Percentiles rank a stretch among this genome's conserved stretches.
phyloP scores from a whole-genome alignment of 75 land plant genomes.

The Gnetum montanum region DNA sequence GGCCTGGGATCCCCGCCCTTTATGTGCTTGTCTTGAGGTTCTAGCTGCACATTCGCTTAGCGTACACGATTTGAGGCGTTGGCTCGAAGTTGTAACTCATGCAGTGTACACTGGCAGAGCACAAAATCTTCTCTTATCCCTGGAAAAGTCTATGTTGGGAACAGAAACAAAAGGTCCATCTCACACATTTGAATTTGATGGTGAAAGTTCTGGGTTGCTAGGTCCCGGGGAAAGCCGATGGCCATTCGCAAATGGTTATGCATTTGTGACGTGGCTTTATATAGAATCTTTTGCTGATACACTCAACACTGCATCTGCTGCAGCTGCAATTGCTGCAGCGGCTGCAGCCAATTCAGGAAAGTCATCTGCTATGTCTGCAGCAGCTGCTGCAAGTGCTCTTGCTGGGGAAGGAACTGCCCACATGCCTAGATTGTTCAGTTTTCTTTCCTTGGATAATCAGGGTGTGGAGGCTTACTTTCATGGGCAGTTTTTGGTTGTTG shows the following conservation, averaged over 20 bases:
- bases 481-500: constrained; percentile 97
- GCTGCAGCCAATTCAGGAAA: constrained; percentile 91
- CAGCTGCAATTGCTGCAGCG: constrained; percentile 98
- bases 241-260: constrained; percentile 97
- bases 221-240: constrained; percentile 95
- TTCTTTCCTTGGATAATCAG: constrained; percentile 88
- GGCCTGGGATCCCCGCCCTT: constrained; percentile 59
- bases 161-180: constrained; percentile 87
- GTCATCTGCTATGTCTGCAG: constrained; percentile 91
- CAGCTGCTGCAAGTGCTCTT: constrained; percentile 98
- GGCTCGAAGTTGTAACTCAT: constrained; percentile 59
- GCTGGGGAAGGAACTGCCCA: constrained; percentile 98
- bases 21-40: constrained; percentile 59
- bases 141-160: constrained; percentile 77
- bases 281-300: constrained; percentile 96
- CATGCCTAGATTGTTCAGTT: constrained; percentile 97
- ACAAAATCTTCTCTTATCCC: constrained; percentile 42
- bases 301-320: constrained; percentile 81
- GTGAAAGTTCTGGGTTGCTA: constrained; percentile 96
- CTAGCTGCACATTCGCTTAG: constrained; percentile 77
- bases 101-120: constrained; percentile 51
- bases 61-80: constrained; percentile 56
- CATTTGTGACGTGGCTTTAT: constrained; percentile 98
- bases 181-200: constrained; percentile 94
- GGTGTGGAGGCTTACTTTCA: constrained; percentile 97